phyloP scores from a whole-genome alignment of 441 rosid species.

The Adansonia madagascariensis region DNA sequence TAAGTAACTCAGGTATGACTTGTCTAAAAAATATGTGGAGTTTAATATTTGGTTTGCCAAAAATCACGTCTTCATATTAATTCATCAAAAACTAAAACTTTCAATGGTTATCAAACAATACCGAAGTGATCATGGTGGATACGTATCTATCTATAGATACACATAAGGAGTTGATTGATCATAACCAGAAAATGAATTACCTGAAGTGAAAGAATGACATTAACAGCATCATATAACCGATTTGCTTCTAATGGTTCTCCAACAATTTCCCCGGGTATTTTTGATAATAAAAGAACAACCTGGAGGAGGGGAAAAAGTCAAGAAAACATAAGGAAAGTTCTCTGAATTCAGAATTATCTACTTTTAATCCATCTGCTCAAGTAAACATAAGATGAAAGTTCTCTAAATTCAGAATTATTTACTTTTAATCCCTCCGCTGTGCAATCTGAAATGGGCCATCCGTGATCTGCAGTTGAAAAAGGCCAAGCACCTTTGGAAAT shows the following conservation, averaged over 20 bases:
- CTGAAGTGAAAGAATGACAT: slow-evolving; percentile 90
- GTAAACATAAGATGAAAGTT: background rate
- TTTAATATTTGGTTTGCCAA: too few relatives aligned
- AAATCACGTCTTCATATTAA: too few relatives aligned
- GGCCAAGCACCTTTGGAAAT: slow-evolving; percentile 99
- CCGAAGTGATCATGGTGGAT: background rate
- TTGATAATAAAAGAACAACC: slow-evolving; percentile 75
- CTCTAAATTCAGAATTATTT: slow-evolving; percentile 33
- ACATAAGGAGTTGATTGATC: background rate
- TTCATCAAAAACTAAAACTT: background rate
- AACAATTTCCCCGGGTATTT: slow-evolving; percentile 68
- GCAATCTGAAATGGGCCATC: slow-evolving; percentile 99
- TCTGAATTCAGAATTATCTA: slow-evolving; percentile 39
- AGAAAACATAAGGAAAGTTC: slow-evolving; percentile 19
- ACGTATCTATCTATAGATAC: background rate
- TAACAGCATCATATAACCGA: slow-evolving; percentile 74
- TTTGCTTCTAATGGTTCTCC: slow-evolving; percentile 71
- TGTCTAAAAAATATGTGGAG: too few relatives aligned
- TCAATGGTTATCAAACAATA: background rate
- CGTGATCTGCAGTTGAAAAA: slow-evolving; percentile 93
- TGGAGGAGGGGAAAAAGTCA: slow-evolving; percentile 31
- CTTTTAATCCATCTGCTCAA: slow-evolving; percentile 78
- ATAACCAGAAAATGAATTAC: slow-evolving; percentile 39
- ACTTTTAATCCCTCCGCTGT: slow-evolving; percentile 92
- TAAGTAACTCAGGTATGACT: too few relatives aligned